phyloP scores from a whole-genome alignment of 2,329 filamentous ascomycete genomes.

The Diaporthe citriasiana region DNA sequence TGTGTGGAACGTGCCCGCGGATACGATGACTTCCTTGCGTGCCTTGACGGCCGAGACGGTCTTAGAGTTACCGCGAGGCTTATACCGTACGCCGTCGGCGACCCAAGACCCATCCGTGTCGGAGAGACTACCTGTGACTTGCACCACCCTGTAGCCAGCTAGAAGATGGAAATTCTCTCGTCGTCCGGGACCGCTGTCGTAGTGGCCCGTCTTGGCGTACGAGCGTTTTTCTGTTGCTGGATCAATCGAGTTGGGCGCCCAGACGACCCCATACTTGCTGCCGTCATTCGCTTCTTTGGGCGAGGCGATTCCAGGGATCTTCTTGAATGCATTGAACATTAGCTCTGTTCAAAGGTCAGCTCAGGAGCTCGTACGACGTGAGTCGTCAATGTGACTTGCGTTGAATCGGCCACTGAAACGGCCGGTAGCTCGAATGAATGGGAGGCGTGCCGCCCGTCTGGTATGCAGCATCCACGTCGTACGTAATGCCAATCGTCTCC shows the following conservation, averaged over 20 bases:
- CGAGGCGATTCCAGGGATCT: constrained; percentile 14
- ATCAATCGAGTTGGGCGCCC: constrained; percentile 26
- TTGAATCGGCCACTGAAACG: constrained; percentile 37
- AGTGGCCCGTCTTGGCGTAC: constrained; percentile 26
- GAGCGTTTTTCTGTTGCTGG: constrained; percentile 20
- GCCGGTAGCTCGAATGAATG: constrained; percentile 36
- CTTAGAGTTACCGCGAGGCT: constrained; percentile 15
- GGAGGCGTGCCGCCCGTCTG: constrained; percentile 25
- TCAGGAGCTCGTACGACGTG: neutral
- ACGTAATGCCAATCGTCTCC: constrained; percentile 25
- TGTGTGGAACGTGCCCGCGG: constrained; percentile 69
- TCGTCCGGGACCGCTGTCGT: neutral
- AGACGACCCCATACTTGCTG: constrained; percentile 31
- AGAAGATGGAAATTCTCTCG: constrained; percentile 22
- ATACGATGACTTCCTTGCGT: constrained; percentile 67
- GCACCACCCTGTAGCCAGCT: constrained; percentile 2
- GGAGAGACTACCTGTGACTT: constrained; percentile 3
- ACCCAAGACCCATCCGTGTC: constrained; percentile 2
- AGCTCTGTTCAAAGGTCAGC: constrained; percentile 1
- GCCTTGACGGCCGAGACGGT: constrained; percentile 29
- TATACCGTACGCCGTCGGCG: constrained; percentile 28
- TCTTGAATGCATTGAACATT: constrained; percentile 32
- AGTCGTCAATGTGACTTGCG: neutral
- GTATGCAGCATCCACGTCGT: constrained; percentile 32
- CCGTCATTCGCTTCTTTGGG: constrained; percentile 27